phyloP scores from a whole-genome alignment of 164 flowering plant genomes.

The Liquidambar formosana region DNA sequence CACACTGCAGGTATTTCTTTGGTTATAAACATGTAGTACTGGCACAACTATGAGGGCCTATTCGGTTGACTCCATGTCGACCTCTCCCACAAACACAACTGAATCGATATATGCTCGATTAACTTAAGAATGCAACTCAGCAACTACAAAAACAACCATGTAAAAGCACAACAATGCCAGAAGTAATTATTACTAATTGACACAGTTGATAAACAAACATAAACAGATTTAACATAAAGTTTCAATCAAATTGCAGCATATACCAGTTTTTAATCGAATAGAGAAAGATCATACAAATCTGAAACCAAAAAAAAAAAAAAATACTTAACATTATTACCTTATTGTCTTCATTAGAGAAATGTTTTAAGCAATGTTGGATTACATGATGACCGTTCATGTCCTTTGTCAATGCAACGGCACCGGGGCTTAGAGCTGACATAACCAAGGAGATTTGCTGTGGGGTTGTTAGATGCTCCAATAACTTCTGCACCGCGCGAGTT shows the following conservation, averaged over 20 bases:
- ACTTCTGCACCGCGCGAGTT: conserved; percentile 35
- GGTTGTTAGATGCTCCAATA: conserved; percentile 30
- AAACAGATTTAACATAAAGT: not conserved
- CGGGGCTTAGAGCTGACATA: conserved; percentile 28
- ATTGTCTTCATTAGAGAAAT: conserved; percentile 31
- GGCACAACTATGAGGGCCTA: no score
- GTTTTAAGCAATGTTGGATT: conserved; percentile 31
- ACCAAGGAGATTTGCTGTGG: conserved; percentile 28
- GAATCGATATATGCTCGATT: not conserved
- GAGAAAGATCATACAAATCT: no score
- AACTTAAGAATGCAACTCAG: no score
- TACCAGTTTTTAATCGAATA: not conserved
- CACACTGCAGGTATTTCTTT: no score
- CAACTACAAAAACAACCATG: not conserved
- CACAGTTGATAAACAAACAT: not conserved
- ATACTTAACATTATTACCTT: conserved; percentile 21
- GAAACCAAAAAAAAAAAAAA: no score
- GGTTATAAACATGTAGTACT: no score
- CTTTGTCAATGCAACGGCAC: conserved; percentile 25
- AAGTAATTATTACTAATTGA: not conserved
- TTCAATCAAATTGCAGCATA: not conserved
- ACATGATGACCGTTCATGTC: conserved; percentile 45
- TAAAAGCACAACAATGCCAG: not conserved
- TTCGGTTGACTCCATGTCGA: no score
- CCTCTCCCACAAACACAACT: no score